These are phyloP conservation scores for Sporothrix inflata DNA, from an alignment of 2,329 filamentous ascomycete genomes.

Conservation along the genomic window DNA sequence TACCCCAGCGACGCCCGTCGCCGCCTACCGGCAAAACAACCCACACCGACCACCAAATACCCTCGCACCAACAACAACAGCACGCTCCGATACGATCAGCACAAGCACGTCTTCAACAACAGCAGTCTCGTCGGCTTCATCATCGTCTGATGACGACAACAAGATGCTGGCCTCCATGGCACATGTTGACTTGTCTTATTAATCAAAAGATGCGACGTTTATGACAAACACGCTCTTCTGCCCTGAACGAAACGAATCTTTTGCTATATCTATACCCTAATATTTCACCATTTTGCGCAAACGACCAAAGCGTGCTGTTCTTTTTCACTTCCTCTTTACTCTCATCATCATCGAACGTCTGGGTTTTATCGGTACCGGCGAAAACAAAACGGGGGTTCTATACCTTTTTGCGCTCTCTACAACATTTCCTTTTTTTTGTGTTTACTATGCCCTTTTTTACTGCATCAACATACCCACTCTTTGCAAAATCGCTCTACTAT, in stretches of 20 bases:
- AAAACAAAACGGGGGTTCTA: neutral
- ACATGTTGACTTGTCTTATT: constrained; percentile 36
- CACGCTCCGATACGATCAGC: constrained; percentile 30
- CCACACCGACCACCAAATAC: constrained; percentile 13
- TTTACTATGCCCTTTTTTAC: neutral
- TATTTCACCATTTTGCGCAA: neutral
- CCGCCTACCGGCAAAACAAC: constrained; percentile 21
- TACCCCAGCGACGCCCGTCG: neutral
- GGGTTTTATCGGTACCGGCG: constrained; percentile 9
- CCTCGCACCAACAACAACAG: constrained; percentile 26
- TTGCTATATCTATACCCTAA: constrained; percentile 13
- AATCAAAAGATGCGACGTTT: neutral
- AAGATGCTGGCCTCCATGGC: constrained; percentile 35
- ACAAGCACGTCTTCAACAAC: constrained; percentile 22
- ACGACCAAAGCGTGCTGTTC: constrained; percentile 23
- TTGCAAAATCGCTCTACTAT: constrained; percentile 2
- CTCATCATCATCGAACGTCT: neutral
- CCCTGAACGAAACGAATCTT: neutral
- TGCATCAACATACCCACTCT: constrained; percentile 22
- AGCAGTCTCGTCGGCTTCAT: constrained; percentile 26
- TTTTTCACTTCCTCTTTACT: neutral
- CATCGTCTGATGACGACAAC: constrained; percentile 29
- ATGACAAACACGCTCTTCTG: neutral
- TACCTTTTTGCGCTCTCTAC: constrained; percentile 1
- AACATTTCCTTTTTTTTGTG: neutral